These are phyloP conservation scores for Botryotinia convoluta DNA, from an alignment of 2,329 filamentous ascomycete species.

Conservation along the genomic window DNA sequence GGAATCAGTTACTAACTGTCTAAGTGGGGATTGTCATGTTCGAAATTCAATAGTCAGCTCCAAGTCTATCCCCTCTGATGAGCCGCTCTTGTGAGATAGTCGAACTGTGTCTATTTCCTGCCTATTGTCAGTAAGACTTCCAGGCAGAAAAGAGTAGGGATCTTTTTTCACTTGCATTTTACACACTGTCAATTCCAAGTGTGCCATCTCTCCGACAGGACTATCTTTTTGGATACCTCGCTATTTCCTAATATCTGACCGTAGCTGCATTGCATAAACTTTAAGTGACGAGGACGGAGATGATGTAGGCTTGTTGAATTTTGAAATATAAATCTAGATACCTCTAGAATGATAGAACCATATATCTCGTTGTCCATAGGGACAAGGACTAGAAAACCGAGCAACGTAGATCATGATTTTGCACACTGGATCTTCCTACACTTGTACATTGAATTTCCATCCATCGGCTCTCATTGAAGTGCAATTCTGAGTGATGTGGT, in stretches of 20 bases:
- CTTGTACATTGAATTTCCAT: neutral
- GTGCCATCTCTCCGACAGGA: neutral
- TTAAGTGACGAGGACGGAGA: neutral
- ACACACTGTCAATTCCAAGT: neutral
- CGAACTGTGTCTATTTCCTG: no score
- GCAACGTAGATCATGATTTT: neutral
- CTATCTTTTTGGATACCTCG: rapidly evolving
- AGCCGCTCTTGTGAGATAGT: no score
- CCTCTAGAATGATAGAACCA: neutral
- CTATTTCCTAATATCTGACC: rapidly evolving
- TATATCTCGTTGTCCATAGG: neutral
- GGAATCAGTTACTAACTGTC: no score
- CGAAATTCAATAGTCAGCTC: no score
- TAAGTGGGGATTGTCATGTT: no score
- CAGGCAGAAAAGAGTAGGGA: no score
- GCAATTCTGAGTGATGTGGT: neutral
- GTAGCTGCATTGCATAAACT: neutral
- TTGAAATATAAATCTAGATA: neutral
- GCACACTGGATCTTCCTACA: neutral
- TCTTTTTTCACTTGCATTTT: no score
- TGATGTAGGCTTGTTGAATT: neutral
- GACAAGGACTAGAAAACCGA: rapidly evolving
- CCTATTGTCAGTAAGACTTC: no score
- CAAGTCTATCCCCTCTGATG: no score
- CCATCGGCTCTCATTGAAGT: neutral